Percentiles rank a stretch among this genome's conserved stretches.
phyloP scores from a whole-genome alignment of 2,329 filamentous ascomycete species.

The Endoconidiophora polonica region DNA sequence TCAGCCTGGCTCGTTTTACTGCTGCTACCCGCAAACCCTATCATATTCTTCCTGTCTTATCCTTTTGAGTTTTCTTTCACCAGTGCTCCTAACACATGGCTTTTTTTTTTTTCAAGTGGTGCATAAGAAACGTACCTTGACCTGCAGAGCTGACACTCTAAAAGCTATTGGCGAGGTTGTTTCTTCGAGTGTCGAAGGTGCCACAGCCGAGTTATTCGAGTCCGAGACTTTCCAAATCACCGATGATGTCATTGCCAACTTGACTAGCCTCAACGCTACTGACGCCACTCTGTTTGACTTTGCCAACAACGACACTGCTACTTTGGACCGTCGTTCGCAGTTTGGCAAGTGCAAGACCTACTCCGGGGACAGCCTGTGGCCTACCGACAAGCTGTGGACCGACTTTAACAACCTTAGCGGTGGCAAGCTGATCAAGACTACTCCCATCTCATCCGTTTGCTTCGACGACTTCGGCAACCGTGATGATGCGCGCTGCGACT shows the following conservation, averaged over 20 bases:
- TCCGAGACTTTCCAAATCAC: slow-evolving; percentile 7
- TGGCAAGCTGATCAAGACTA: slow-evolving; percentile 20
- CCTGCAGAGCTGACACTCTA: slow-evolving; percentile 7
- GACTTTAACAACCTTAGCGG: slow-evolving; percentile 17
- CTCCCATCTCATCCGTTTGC: slow-evolving; percentile 20
- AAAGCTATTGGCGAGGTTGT: slow-evolving; percentile 7
- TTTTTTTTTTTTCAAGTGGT: neutral
- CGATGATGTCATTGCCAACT: slow-evolving; percentile 1
- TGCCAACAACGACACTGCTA: slow-evolving; percentile 1
- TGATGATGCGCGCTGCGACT: slow-evolving; percentile 18
- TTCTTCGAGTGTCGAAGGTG: neutral
- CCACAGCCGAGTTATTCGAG: slow-evolving; percentile 3
- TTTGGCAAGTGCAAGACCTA: slow-evolving; percentile 18
- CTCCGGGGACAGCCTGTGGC: slow-evolving; percentile 19
- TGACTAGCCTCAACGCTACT: neutral
- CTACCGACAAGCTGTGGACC: slow-evolving; percentile 18
- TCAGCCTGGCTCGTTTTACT: too few species aligned
- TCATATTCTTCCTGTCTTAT: neutral
- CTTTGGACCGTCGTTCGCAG: neutral
- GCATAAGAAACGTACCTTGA: slow-evolving; percentile 2
- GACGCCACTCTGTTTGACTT: slow-evolving; percentile 9
- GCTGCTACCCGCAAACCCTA: too few species aligned
- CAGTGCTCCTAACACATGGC: neutral
- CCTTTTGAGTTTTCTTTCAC: neutral
- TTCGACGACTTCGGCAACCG: slow-evolving; percentile 15